Base-by-base conservation (phyloP, 2,329 filamentous ascomycete species). In the Monosporascus sp. region DNA sequence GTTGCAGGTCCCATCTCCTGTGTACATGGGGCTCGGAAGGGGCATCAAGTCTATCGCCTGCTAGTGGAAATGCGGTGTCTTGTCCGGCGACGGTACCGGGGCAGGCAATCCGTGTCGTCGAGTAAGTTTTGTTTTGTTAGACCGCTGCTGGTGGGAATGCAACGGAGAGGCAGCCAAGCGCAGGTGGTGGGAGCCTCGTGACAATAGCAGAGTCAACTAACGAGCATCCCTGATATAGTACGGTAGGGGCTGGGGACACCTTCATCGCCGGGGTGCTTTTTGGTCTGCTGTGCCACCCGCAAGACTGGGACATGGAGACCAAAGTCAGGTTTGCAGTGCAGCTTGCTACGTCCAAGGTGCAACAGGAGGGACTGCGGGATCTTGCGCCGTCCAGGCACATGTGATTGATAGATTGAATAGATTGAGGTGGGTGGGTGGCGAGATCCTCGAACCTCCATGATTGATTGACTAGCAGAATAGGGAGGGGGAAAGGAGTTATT, bases 191-290 rank as follows among this genome's bases (percentile, higher is more conserved):
- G 44, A 34, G 41, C n/a, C 24, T 20, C 27, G 22, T 36, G 26
- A 45, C 27, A 48, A 44, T 47, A 40, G 26, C 41, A 37, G 49
- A 55, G 52, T 61, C 43, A 49, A 58, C 58, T 61, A 59, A 62
- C 59, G 40, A 48, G 49, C 5, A 48, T 55, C 59, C 56, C 56
- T 53, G 59, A 56, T 56, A 59, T 66, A 89, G 87, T 66, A 79
- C 86, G 6, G 80, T 90, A 56, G 88, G 87, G 52, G 87, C 87
- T 44, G 88, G 88, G 59, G 88, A 91, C 64, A 90, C 87, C 0
- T 91, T 91, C 63, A 82, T 87, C 58, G 87, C 87, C 36, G 87
- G 86, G 55, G 83, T 88, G 68, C 71, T 91, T 48, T 89, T 85
- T 69, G 78, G 75, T 37, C 68, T 88, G 56, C 69, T 79, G 53